Percentiles rank a stretch among this genome's conserved stretches.
These are phyloP conservation scores for Lactarius sp. DNA, from an alignment of 768 basidiomycete species.

Conservation along the genomic window DNA sequence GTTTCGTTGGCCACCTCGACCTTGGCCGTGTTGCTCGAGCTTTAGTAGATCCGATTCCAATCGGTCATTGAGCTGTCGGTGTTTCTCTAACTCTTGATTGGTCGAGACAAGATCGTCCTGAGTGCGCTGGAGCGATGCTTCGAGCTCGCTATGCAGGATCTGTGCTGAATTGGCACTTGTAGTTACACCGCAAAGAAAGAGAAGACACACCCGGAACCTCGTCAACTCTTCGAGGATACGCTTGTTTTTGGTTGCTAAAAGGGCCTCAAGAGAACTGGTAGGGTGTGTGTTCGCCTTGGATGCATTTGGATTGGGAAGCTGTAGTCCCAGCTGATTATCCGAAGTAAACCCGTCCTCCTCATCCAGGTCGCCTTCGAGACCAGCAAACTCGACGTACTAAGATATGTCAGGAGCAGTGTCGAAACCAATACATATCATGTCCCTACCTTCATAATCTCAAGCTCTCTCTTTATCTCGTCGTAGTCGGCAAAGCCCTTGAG, in stretches of 20 bases:
- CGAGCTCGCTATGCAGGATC: constrained; percentile 82
- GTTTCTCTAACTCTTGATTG: constrained; percentile 67
- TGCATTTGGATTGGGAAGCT: constrained; percentile 86
- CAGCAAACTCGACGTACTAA: constrained; percentile 95
- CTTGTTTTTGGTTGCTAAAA: constrained; percentile 92
- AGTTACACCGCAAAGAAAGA: neutral
- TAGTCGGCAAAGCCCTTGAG: constrained; percentile 80
- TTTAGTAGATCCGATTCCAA: constrained; percentile 88
- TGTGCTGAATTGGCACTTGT: constrained; percentile 29
- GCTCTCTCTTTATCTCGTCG: constrained; percentile 95
- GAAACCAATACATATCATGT: neutral
- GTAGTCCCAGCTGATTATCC: constrained; percentile 45
- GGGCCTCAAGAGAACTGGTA: constrained; percentile 81
- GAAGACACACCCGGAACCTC: constrained; percentile 64
- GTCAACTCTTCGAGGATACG: constrained; percentile 89
- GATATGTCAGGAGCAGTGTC: neutral
- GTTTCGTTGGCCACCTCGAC: constrained; percentile 31
- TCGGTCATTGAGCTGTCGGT: constrained; percentile 77
- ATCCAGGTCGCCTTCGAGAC: constrained; percentile 71
- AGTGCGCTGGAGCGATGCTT: constrained; percentile 54
- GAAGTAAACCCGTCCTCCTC: constrained; percentile 41
- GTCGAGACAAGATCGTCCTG: constrained; percentile 55
- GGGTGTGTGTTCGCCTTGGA: constrained; percentile 72
- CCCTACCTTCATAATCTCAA: constrained; percentile 95
- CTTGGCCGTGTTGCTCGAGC: constrained; percentile 57